phyloP scores from a whole-genome alignment of 2,329 filamentous ascomycete genomes.

The Fusarium guadeloupense region DNA sequence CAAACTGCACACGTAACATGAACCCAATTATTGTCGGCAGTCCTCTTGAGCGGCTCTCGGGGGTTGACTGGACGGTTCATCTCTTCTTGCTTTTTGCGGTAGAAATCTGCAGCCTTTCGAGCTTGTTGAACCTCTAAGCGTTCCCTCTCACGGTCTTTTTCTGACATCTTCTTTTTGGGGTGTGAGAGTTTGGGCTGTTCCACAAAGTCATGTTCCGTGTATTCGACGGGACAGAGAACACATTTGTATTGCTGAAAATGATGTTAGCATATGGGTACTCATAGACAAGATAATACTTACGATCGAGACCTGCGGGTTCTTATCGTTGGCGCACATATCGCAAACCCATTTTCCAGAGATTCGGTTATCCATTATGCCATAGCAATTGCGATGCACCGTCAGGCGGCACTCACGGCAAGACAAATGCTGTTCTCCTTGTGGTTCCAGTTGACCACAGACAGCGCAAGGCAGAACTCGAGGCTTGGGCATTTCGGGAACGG shows the following conservation, averaged over 20 bases:
- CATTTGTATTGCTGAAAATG: slow-evolving; percentile 81
- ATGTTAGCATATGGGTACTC: slow-evolving; percentile 44
- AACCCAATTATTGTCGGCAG: slow-evolving; percentile 97
- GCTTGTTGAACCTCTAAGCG: slow-evolving; percentile 85
- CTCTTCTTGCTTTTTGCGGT: slow-evolving; percentile 83
- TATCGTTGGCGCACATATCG: slow-evolving; percentile 95
- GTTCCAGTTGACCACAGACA: slow-evolving; percentile 80
- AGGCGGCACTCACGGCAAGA: slow-evolving; percentile 89
- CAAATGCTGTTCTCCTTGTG: slow-evolving; percentile 75
- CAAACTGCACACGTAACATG: slow-evolving; percentile 94
- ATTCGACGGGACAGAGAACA: slow-evolving; percentile 85
- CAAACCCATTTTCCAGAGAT: slow-evolving; percentile 86
- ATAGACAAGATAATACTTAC: slow-evolving; percentile 58
- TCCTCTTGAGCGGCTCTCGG: slow-evolving; percentile 90
- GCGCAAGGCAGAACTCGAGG: slow-evolving; percentile 84
- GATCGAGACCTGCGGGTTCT: slow-evolving; percentile 90
- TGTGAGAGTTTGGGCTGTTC: slow-evolving; percentile 67
- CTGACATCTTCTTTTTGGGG: slow-evolving; percentile 85
- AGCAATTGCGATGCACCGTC: slow-evolving; percentile 91
- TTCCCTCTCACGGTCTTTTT: slow-evolving; percentile 91
- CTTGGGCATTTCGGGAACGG: slow-evolving; percentile 79
- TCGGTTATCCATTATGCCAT: slow-evolving; percentile 80
- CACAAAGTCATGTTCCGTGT: slow-evolving; percentile 83
- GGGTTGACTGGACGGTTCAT: slow-evolving; percentile 84
- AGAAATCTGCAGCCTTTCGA: slow-evolving; percentile 80